phyloP scores from a whole-genome alignment of 2,329 filamentous ascomycete species.

The Ceratocystis albifundus region DNA sequence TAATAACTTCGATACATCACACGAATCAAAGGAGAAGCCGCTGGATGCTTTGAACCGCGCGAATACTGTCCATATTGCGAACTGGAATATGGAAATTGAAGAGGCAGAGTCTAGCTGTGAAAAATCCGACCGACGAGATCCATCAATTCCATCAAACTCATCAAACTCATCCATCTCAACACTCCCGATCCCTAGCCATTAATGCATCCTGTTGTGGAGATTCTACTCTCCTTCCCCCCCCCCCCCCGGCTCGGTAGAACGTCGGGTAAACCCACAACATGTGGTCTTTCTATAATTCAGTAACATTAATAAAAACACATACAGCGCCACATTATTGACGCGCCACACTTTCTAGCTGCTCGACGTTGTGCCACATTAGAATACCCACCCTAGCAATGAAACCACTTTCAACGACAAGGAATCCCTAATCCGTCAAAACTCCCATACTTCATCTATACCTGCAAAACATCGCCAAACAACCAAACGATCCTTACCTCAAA shows the following conservation, averaged over 20 bases:
- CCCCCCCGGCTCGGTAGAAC: too few relatives aligned
- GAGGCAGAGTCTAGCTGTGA: neutral
- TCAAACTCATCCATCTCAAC: neutral
- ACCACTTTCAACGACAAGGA: slow-evolving; percentile 7
- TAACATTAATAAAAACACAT: too few relatives aligned
- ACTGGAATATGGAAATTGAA: fast-evolving
- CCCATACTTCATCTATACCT: neutral
- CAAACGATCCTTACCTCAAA: neutral
- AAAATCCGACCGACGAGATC: too few relatives aligned
- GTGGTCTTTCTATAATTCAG: too few relatives aligned
- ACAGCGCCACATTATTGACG: neutral
- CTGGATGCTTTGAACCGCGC: too few relatives aligned
- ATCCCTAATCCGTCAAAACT: neutral
- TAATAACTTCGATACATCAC: too few relatives aligned
- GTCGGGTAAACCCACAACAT: too few relatives aligned
- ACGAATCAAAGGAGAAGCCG: neutral
- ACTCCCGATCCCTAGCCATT: neutral
- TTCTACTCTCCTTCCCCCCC: too few relatives aligned
- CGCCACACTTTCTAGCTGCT: neutral
- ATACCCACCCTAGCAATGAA: slow-evolving; percentile 1
- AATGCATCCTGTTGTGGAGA: neutral
- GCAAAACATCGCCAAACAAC: neutral
- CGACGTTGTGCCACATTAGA: neutral
- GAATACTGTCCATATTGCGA: too few relatives aligned
- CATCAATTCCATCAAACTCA: too few relatives aligned